Base-by-base conservation (phyloP, 2,329 filamentous ascomycete species). In the Cercospora citrullina region DNA sequence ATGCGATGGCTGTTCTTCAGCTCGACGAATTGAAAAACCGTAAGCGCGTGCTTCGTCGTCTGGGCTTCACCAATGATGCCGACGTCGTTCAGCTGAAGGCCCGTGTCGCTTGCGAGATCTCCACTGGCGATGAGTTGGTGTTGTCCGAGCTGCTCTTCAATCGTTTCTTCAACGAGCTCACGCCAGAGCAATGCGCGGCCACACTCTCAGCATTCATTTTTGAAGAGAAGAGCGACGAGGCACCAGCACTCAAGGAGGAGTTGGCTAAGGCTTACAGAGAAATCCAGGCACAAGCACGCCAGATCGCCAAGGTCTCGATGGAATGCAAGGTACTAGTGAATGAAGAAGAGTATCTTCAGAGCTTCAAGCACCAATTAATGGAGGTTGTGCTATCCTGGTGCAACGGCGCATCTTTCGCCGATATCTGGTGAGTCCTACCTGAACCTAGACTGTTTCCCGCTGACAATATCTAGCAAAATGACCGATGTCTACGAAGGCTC, bases 51-150 rank as follows among this genome's bases (percentile, higher is more conserved):
- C 86, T 99, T 31, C 92, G 96, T 58, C 92, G 95, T 64, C 87
- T 99, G 10, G 93, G 92, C 4, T 99, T 99, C 81, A 96, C 97
- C 81, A 96, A 97, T 78, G 95, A 98, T 68, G 87, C 89, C 63
- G 95, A 98, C 78, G 94, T 99, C 1, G 94, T 99, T 8, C 91
- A 98, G 82, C 87, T 98, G 76, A 99, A 99, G 82, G 95, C 94
- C 10, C 92, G 96, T 65, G 96, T 98, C 3, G 95, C 95, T 1
- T 99, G 95, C 80, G 94, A 99, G 81, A 98, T 99, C 72, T 97
- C 93, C 70, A 97, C 94, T 0, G 95, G 94, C 39, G 95, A 99
- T 76, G 96, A 99, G 79, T 85, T 99, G 51, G 89, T 99, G 71
- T 86, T 99, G 5, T 93, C 92, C 12, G 95, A 99, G 80, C 85